Conservation (phyloP, 2,329 filamentous ascomycete genomes). For the Sporothrix luriei region DNA sequence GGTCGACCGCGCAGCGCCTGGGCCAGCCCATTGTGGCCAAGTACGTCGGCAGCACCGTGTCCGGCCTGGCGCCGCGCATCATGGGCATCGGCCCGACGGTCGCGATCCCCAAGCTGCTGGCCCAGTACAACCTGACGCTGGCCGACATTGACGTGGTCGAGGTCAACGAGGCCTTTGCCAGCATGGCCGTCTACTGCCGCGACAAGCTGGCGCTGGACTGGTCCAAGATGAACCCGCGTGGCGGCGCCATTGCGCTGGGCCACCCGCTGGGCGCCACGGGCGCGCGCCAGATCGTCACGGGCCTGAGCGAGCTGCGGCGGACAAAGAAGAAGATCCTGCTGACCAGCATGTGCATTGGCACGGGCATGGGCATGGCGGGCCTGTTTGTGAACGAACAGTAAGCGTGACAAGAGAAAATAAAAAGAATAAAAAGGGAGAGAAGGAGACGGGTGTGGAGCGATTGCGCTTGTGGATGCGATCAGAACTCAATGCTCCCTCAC, state of each 20-base stretch:
- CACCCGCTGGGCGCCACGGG: constrained; percentile 76
- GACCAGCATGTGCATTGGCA: constrained; percentile 85
- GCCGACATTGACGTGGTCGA: constrained; percentile 88
- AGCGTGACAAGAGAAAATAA: background rate
- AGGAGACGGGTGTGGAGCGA: background rate
- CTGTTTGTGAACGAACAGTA: constrained; percentile 37
- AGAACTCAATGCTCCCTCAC: background rate
- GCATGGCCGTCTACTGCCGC: constrained; percentile 94
- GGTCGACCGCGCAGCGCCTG: constrained; percentile 81
- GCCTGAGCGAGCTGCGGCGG: constrained; percentile 69
- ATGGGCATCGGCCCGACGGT: constrained; percentile 90
- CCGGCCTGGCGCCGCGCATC: constrained; percentile 86
- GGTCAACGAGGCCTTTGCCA: constrained; percentile 97
- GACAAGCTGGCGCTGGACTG: constrained; percentile 70
- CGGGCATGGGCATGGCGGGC: constrained; percentile 69
- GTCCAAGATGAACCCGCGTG: constrained; percentile 77
- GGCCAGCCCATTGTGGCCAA: constrained; percentile 92
- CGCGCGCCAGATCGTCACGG: constrained; percentile 81
- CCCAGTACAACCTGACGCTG: constrained; percentile 74
- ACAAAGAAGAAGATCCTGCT: constrained; percentile 88
- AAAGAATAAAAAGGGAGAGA: background rate
- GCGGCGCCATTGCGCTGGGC: constrained; percentile 80
- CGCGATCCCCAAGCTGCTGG: constrained; percentile 79
- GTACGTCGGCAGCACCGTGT: constrained; percentile 87
- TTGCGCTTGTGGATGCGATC: background rate